Evolutionary conservation across 208 protist species (phyloP).

Genomic region (Angomonas deanei): DNA sequence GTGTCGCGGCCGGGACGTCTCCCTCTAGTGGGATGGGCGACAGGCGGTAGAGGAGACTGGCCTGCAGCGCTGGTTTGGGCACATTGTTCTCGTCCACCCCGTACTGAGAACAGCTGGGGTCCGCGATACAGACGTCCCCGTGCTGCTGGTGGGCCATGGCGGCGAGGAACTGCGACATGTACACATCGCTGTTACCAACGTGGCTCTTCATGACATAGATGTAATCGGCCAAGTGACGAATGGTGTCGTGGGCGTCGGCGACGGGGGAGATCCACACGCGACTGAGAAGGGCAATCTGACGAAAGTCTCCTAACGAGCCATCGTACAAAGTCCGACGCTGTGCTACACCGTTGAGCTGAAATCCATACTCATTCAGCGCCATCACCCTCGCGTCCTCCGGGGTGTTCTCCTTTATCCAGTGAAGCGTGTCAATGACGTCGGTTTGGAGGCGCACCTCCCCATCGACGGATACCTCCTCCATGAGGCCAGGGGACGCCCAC

Average conservation of each 20-base stretch:
- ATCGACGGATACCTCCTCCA: constrained; percentile 95
- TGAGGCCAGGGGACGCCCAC: constrained; percentile 20
- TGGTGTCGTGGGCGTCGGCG: constrained; percentile 86
- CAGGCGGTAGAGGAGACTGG: too few relatives aligned
- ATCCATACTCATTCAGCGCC: constrained; percentile 99
- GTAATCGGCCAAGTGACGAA: constrained; percentile 95
- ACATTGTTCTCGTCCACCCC: too few relatives aligned
- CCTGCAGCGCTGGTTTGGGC: too few relatives aligned
- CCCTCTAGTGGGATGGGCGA: too few relatives aligned
- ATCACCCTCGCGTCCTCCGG: constrained; percentile 90
- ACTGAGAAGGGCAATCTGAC: constrained; percentile 97
- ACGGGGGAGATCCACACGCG: constrained; percentile 84
- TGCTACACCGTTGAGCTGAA: constrained; percentile 96
- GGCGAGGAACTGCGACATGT: constrained; percentile 54
- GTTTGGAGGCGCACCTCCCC: constrained; percentile 94
- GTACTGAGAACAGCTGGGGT: constrained; percentile 39
- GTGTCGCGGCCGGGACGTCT: too few relatives aligned
- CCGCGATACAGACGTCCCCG: constrained; percentile 48
- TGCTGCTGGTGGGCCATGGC: constrained; percentile 77
- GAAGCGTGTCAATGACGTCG: too few relatives aligned
- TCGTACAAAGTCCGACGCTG: constrained; percentile 96
- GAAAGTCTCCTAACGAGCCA: constrained; percentile 99
- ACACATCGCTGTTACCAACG: constrained; percentile 18
- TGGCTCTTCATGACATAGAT: constrained; percentile 80
- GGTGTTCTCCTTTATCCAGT: constrained; percentile 96